phyloP scores from a whole-genome alignment of 352 stramenopile genomes.

The Thalassiosira oceanica region DNA sequence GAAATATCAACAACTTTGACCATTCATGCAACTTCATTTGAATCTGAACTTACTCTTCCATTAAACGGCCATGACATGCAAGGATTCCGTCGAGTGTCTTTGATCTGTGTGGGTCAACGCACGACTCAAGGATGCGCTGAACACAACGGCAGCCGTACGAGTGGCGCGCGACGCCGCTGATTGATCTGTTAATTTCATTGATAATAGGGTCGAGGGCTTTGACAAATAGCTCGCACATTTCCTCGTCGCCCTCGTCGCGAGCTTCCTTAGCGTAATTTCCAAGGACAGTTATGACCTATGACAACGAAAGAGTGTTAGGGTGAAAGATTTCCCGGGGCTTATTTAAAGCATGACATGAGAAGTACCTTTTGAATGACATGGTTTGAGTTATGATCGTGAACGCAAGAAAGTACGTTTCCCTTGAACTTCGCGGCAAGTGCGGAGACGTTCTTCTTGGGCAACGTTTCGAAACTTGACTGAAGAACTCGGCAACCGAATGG shows the following conservation, averaged over 20 bases:
- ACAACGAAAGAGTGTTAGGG: no score
- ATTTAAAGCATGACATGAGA: conserved; percentile 10
- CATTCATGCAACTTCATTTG: no score
- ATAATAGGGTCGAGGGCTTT: conserved; percentile 82
- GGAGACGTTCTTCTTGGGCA: conserved; percentile 15
- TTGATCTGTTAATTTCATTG: conserved; percentile 89
- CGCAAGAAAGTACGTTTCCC: conserved; percentile 12
- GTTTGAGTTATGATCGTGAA: conserved; percentile 28
- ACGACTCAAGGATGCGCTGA: conserved; percentile 94
- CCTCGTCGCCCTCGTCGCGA: conserved; percentile 16
- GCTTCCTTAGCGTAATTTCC: no score
- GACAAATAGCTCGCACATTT: conserved; percentile 17
- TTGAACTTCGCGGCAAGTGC: conserved; percentile 12
- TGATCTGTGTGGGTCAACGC: conserved; percentile 86
- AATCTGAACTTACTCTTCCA: no score
- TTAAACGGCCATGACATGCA: conserved; percentile 64
- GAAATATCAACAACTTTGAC: no score
- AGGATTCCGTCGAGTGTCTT: conserved; percentile 91
- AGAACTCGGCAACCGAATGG: conserved; percentile 27
- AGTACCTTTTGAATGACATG: conserved; percentile 36
- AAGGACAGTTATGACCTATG: no score
- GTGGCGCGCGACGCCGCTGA: conserved; percentile 88
- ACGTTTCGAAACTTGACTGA: conserved; percentile 18
- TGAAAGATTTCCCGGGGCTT: no score
- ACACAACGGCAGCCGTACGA: conserved; percentile 96